A percentile compares a stretch with the other conserved stretches of the same genome.
Evolutionary conservation across 202 grass and related monocot genomes (phyloP).

Genomic region (Dendrocalamus latiflorus): DNA sequence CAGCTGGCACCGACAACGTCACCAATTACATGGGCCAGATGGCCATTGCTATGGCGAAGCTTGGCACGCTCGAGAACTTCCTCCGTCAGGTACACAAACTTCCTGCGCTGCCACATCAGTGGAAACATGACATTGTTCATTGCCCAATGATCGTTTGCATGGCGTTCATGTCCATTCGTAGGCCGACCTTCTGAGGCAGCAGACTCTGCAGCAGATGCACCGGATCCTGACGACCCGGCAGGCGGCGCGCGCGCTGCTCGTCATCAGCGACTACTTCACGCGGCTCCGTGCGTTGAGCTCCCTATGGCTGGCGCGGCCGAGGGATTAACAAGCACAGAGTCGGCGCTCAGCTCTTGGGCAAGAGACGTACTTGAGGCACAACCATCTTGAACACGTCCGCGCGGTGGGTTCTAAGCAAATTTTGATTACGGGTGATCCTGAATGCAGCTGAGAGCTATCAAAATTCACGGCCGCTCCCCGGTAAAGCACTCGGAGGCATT

Average conservation of each 20-base stretch:
- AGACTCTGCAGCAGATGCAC: conserved; percentile 88
- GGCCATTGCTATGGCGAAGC: conserved; percentile 89
- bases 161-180: neutral
- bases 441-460: neutral
- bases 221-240: conserved; percentile 79
- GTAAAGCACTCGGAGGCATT: neutral
- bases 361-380: too few relatives aligned
- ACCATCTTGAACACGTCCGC: too few relatives aligned
- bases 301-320: conserved; percentile 76
- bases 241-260: conserved; percentile 76
- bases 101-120: too few relatives aligned
- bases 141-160: neutral
- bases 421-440: too few relatives aligned
- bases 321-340: conserved; percentile 6
- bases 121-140: too few relatives aligned
- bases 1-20: conserved; percentile 41
- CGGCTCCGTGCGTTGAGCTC: conserved; percentile 83
- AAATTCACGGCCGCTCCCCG: neutral
- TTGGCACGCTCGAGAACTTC: conserved; percentile 85
- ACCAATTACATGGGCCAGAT: conserved; percentile 95
- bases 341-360: neutral
- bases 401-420: too few relatives aligned
- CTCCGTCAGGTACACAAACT: conserved; percentile 53
- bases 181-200: conserved; percentile 87
- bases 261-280: conserved; percentile 88